Evolutionary conservation across 1,284 basidiomycete genomes (phyloP).

Genomic region (Erythrobasidium hasegawianum): DNA sequence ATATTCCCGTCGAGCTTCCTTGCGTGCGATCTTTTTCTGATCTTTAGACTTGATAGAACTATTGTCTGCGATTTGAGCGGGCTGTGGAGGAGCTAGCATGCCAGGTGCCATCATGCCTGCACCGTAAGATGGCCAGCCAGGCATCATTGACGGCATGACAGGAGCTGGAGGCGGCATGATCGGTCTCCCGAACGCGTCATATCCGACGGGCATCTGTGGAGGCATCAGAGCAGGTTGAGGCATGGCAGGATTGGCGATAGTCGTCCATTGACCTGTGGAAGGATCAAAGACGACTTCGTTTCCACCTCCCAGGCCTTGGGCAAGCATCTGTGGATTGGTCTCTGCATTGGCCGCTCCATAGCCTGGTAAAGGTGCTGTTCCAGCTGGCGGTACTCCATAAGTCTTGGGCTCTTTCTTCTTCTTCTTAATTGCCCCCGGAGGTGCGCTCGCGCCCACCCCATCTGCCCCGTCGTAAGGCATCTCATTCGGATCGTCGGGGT

Average conservation of each 20-base stretch:
- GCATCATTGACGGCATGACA: slow-evolving; percentile 7
- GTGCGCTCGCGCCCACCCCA: slow-evolving; percentile 22
- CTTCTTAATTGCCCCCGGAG: slow-evolving; percentile 19
- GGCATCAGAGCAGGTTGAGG: slow-evolving; percentile 1
- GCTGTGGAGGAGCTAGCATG: neutral
- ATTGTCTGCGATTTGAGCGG: neutral
- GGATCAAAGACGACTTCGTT: slow-evolving; percentile 28
- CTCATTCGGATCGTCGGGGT: neutral
- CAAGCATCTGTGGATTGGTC: slow-evolving; percentile 8
- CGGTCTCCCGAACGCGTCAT: slow-evolving; percentile 22
- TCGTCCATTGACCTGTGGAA: slow-evolving; percentile 21
- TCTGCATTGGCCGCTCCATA: slow-evolving; percentile 9
- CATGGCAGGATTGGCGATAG: neutral
- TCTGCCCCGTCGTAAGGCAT: slow-evolving; percentile 3
- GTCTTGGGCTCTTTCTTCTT: slow-evolving; percentile 11
- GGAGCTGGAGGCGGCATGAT: slow-evolving; percentile 14
- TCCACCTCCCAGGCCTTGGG: neutral
- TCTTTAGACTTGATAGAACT: neutral
- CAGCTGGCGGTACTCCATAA: slow-evolving; percentile 8
- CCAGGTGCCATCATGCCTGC: neutral
- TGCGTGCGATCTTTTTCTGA: slow-evolving; percentile 13
- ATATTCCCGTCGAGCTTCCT: slow-evolving; percentile 15
- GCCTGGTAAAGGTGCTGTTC: neutral
- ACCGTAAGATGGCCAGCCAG: slow-evolving; percentile 7
- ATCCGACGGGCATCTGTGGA: slow-evolving; percentile 22